Base-by-base conservation (phyloP, 208 protist genomes). In the Leptomonas pyrrhocoris region DNA sequence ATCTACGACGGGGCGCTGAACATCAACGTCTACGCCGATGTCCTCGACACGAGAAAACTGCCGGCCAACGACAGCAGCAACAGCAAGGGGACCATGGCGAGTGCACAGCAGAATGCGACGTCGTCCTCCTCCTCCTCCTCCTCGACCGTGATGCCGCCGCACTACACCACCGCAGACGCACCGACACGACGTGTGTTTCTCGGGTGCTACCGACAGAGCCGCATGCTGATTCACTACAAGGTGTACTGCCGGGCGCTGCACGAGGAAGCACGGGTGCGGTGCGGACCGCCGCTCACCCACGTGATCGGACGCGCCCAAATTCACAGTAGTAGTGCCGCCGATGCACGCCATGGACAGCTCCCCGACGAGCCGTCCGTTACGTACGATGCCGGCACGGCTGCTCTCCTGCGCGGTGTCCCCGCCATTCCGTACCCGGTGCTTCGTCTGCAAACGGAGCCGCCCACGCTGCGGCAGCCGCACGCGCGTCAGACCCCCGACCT, bases 191-290 rank as follows among this genome's bases (percentile, higher is more conserved):
- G 57, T 16, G 56, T 68, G 40, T 69, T 86, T 23, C 69, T 92
- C n/a, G 92, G 92, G 12, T 85, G 74, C n/a, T 94, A 86, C 68
- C 87, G 92, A 0, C 92, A 94, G 70, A 92, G 85, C 34, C 73
- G 88, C 9, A 50, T 90, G 56, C 79, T 96, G 9, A 70, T 96
- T 30, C 88, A 91, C 55, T 94, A 80, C 73, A 96, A 94, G 76
- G 58, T 93, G 23, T 89, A 85, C 56, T 94, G 86, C 65, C 75
- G 81, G 25, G 89, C 92, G 2, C 54, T 96, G 36, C 77, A 93
- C 46, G 88, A 93, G 56, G 84, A 92, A 58, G 71, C 70, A n/a
- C 77, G 78, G 0, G 50, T 74, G 48, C 76, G 84, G 11, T 65
- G 51, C 18, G 61, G 63, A 19, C 62, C 64, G 12, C 45, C 55